Evolutionary conservation across 2,329 filamentous ascomycete species (phyloP).

Genomic region (Coniella lustricola): DNA sequence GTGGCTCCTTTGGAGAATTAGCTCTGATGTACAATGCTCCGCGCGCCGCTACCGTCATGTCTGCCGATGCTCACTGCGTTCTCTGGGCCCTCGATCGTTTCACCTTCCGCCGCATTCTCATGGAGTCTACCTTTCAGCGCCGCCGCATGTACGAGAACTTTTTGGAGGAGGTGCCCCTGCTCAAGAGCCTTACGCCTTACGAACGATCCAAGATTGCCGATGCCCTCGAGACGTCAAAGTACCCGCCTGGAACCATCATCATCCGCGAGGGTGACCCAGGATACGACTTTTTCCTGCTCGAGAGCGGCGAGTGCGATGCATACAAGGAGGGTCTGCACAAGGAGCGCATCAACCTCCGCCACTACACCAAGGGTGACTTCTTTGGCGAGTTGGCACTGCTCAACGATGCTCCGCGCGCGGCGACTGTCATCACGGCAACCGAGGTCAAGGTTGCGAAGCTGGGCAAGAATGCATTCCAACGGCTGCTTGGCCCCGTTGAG

Average conservation of each 20-base stretch:
- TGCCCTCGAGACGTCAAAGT: conserved; percentile 87
- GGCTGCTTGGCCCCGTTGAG: conserved; percentile 85
- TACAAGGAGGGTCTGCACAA: conserved; percentile 67
- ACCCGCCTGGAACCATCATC: conserved; percentile 69
- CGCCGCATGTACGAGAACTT: conserved; percentile 97
- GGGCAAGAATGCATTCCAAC: conserved; percentile 90
- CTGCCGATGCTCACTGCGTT: conserved; percentile 67
- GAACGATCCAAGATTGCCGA: conserved; percentile 97
- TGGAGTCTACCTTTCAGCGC: conserved; percentile 95
- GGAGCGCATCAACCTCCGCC: conserved; percentile 52
- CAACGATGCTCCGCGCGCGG: conserved; percentile 88
- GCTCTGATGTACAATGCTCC: conserved; percentile 99
- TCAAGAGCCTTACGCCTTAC: conserved; percentile 78
- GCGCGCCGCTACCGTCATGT: conserved; percentile 87
- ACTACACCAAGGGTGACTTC: conserved; percentile 88
- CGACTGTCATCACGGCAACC: conserved; percentile 74
- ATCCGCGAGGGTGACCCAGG: conserved; percentile 89
- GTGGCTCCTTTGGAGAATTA: conserved; percentile 92
- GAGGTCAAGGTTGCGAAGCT: conserved; percentile 91
- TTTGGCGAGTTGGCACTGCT: conserved; percentile 93
- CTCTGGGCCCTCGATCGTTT: conserved; percentile 93
- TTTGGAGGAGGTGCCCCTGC: conserved; percentile 83
- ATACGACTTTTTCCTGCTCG: conserved; percentile 85
- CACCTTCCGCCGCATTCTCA: conserved; percentile 94
- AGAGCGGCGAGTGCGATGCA: conserved; percentile 79